Percentiles rank a stretch among this genome's conserved stretches.
These are phyloP conservation scores for Sporothrix phasma DNA, from an alignment of 2,329 filamentous ascomycete species.

Conservation along the genomic window DNA sequence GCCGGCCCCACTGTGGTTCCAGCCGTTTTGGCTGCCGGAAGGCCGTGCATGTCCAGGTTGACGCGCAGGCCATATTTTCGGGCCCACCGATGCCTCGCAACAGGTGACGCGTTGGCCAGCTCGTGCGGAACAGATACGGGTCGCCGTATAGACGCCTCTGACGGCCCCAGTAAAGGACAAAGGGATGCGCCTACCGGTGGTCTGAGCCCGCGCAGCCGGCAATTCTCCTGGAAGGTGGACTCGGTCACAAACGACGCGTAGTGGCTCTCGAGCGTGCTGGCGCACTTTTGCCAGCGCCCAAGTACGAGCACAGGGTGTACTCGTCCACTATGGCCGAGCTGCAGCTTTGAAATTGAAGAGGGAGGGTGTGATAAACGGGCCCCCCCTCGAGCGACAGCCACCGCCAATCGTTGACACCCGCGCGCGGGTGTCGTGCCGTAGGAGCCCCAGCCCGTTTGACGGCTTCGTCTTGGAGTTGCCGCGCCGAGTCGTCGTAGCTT, in stretches of 20 bases:
- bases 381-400: constrained; percentile 90
- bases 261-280: constrained; percentile 70
- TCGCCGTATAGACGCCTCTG: constrained; percentile 71
- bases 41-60: constrained; percentile 85
- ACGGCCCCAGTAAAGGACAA: constrained; percentile 97
- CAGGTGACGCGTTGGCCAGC: constrained; percentile 92
- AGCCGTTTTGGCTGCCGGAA: constrained; percentile 90
- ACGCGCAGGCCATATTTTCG: constrained; percentile 85
- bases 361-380: constrained; percentile 93
- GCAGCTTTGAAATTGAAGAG: constrained; percentile 60
- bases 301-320: constrained; percentile 62
- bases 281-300: constrained; percentile 57
- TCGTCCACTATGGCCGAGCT: constrained; percentile 71
- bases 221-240: constrained; percentile 73
- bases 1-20: constrained; percentile 90
- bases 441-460: constrained; percentile 60
- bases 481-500: constrained; percentile 71
- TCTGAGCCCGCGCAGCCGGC: constrained; percentile 75
- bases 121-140: constrained; percentile 75
- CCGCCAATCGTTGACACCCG: constrained; percentile 84
- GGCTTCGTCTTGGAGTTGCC: constrained; percentile 74
- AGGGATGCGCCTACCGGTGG: constrained; percentile 91
- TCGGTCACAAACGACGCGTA: constrained; percentile 85
- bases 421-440: constrained; percentile 73
- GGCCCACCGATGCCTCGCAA: constrained; percentile 82